These are phyloP conservation scores for Magnusiomyces tetraspermus DNA, from an alignment of 1,139 yeast species.

Conservation along the genomic window DNA sequence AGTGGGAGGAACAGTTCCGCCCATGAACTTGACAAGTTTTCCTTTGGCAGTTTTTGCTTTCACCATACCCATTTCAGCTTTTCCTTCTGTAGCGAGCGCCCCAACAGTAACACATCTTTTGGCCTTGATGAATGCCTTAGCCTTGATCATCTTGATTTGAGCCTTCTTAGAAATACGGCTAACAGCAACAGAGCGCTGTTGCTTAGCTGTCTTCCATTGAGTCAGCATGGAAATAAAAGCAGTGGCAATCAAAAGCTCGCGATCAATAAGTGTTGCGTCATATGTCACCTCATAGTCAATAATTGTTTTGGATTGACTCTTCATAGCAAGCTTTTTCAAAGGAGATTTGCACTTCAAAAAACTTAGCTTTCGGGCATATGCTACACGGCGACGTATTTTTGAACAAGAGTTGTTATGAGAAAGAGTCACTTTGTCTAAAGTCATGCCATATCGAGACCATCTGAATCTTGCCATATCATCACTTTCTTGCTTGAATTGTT, in stretches of 20 bases:
- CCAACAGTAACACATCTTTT: conserved; percentile 4
- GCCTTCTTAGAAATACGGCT: conserved; percentile 4
- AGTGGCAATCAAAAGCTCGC: conserved; percentile 17
- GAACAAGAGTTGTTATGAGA: conserved; percentile 3
- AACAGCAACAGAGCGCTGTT: neutral
- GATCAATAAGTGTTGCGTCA: conserved; percentile 15
- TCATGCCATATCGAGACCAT: conserved; percentile 11
- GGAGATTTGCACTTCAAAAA: conserved; percentile 2
- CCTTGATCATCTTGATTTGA: conserved; percentile 4
- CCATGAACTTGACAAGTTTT: neutral
- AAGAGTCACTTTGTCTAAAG: conserved; percentile 12
- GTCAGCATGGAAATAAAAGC: conserved; percentile 19
- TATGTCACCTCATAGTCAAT: conserved; percentile 18
- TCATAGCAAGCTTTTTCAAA: neutral
- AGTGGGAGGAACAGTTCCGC: conserved; percentile 2
- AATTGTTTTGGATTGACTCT: conserved; percentile 1
- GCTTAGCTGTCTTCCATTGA: conserved; percentile 14
- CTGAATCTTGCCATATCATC: conserved; percentile 8
- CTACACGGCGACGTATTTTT: conserved; percentile 11
- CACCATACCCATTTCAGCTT: neutral
- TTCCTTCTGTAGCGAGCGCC: conserved; percentile 3
- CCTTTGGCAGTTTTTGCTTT: neutral
- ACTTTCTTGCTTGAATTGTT: conserved; percentile 8
- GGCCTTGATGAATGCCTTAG: conserved; percentile 3
- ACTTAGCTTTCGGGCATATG: conserved; percentile 8